phyloP scores from a whole-genome alignment of 1,139 yeast genomes.

The Sugiyamaella japonica region DNA sequence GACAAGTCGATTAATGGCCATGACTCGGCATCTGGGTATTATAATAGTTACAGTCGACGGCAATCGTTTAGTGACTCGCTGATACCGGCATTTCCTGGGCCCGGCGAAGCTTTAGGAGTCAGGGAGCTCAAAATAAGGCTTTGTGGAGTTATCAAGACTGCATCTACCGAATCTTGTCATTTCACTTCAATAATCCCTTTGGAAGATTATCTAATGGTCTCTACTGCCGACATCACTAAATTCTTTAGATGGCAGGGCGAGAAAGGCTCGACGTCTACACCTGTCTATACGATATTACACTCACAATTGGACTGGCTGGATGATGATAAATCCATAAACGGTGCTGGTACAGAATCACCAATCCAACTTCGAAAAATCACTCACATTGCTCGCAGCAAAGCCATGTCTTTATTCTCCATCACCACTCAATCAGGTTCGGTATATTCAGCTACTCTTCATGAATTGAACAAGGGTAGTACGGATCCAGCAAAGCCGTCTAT shows the following conservation, averaged over 20 bases:
- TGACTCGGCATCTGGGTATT: background rate
- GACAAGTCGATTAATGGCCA: conserved; percentile 1
- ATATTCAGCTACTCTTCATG: conserved; percentile 24
- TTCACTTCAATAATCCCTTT: conserved; percentile 26
- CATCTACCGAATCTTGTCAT: conserved; percentile 4
- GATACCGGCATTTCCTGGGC: conserved; percentile 36
- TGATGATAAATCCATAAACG: background rate
- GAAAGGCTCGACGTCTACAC: background rate
- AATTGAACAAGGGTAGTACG: conserved; percentile 16
- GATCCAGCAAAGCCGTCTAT: conserved; percentile 4
- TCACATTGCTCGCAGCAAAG: conserved; percentile 26
- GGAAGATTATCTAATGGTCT: conserved; percentile 37
- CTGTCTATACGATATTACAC: conserved; percentile 9
- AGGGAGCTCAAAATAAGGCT: conserved; percentile 38
- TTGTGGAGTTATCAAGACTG: conserved; percentile 1
- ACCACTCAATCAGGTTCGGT: conserved; percentile 25
- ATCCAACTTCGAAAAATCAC: conserved; percentile 9
- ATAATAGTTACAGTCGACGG: conserved; percentile 13
- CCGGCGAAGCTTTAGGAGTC: conserved; percentile 45
- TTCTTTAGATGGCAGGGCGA: conserved; percentile 11
- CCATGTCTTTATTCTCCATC: conserved; percentile 32
- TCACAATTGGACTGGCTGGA: conserved; percentile 35
- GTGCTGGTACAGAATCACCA: background rate
- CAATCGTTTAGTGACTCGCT: conserved; percentile 13
- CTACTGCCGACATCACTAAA: conserved; percentile 28